These are phyloP conservation scores for Barbatosphaeria neglecta DNA, from an alignment of 495 filamentous ascomycete genomes.

Conservation along the genomic window DNA sequence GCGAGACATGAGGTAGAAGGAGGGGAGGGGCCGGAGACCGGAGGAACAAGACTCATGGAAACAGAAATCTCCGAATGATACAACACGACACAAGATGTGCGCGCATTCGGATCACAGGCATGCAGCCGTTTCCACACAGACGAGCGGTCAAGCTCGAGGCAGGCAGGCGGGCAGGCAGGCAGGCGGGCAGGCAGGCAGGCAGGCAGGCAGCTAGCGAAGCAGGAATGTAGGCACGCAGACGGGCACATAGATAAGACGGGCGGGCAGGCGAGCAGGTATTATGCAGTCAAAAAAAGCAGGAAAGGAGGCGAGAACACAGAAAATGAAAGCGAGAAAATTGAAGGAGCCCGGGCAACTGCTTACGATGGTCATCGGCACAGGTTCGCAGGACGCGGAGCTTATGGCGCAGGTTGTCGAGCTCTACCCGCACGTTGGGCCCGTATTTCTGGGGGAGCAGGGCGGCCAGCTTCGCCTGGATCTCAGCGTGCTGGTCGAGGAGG, in stretches of 20 bases:
- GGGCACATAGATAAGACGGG: neutral
- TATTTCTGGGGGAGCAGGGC: conserved; percentile 31
- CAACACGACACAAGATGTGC: too few relatives aligned
- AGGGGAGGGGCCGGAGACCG: too few relatives aligned
- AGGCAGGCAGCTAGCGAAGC: too few relatives aligned
- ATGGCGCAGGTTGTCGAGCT: conserved; percentile 35
- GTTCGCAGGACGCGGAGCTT: conserved; percentile 31
- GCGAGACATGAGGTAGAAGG: neutral
- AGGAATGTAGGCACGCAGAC: too few relatives aligned
- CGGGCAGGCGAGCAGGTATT: too few relatives aligned
- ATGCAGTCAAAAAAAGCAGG: conserved; percentile 4
- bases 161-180: too few relatives aligned
- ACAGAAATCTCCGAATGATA: too few relatives aligned
- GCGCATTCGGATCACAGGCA: too few relatives aligned
- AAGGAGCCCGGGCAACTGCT: conserved; percentile 11
- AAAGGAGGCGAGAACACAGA: conserved; percentile 1
- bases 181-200: too few relatives aligned
- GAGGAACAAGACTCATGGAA: too few relatives aligned
- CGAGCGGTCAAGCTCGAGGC: too few relatives aligned
- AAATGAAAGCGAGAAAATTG: neutral
- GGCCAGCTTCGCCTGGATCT: conserved; percentile 36
- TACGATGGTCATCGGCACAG: conserved; percentile 32
- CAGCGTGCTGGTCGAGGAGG: conserved; percentile 35
- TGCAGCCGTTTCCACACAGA: too few relatives aligned
- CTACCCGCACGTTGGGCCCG: conserved; percentile 29